Conservation (phyloP, 2,329 filamentous ascomycete genomes). For the Tolypocladium guangdongense region DNA sequence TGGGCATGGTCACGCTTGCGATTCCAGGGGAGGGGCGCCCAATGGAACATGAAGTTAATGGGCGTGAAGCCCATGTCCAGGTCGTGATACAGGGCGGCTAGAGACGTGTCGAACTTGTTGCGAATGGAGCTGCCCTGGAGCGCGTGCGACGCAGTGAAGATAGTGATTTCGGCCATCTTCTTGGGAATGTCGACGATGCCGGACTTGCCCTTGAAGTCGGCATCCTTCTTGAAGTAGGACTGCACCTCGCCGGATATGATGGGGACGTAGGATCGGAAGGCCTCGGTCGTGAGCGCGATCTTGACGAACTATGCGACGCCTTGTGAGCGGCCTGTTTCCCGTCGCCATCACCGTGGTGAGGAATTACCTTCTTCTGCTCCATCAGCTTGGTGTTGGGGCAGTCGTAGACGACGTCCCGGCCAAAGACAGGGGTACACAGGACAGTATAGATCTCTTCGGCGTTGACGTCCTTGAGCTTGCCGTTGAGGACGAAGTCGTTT, state of each 20-base stretch:
- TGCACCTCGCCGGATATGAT: slow-evolving; percentile 68
- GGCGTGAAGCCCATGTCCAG: slow-evolving; percentile 84
- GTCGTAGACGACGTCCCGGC: slow-evolving; percentile 80
- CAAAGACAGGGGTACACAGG: slow-evolving; percentile 63
- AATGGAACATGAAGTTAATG: slow-evolving; percentile 83
- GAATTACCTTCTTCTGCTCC: slow-evolving; percentile 82
- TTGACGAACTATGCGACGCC: slow-evolving; percentile 56
- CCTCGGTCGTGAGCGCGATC: slow-evolving; percentile 63
- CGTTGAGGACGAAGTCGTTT: slow-evolving; percentile 87
- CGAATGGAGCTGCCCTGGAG: slow-evolving; percentile 80
- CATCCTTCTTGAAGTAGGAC: slow-evolving; percentile 57
- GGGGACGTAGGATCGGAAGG: slow-evolving; percentile 64
- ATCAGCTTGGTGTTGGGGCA: slow-evolving; percentile 86
- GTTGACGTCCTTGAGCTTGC: slow-evolving; percentile 79
- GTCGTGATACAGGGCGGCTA: slow-evolving; percentile 77
- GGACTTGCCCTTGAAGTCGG: slow-evolving; percentile 55
- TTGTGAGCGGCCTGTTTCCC: slow-evolving; percentile 7
- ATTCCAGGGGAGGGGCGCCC: slow-evolving; percentile 84
- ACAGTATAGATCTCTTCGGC: slow-evolving; percentile 85
- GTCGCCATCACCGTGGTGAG: not conserved
- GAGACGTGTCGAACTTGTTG: slow-evolving; percentile 65
- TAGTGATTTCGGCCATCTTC: slow-evolving; percentile 75
- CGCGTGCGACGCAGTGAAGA: slow-evolving; percentile 78
- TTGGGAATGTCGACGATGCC: slow-evolving; percentile 64
- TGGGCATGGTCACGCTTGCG: slow-evolving; percentile 70